Base-by-base conservation (phyloP, 257 asterid genomes). In the Penstemon davidsonii region DNA sequence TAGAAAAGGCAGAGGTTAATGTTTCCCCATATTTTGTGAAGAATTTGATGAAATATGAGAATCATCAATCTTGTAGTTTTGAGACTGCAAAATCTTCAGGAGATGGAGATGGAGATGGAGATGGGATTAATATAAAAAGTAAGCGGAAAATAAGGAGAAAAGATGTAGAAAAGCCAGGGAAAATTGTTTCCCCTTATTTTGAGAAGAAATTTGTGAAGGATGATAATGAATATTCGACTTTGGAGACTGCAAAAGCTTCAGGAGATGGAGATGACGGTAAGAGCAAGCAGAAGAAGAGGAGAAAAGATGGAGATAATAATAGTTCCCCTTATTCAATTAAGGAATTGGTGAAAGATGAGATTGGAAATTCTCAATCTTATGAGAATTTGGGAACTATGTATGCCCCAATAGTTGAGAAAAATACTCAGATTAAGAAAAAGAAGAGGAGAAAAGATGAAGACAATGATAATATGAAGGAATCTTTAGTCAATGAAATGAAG, bases 11-110 rank as follows among this genome's bases (percentile, higher is more conserved):
- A 43, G 64, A 55, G 9, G 43, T 61, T 58, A 41, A 4, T 8
- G 46, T 64, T 63, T 63, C 75, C 18, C 75, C 79, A 15, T 68
- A 62, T 62, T 68, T 62, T 68, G 44, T 7, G 42, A 47, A 37
- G 5, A 68, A 55, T 40, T 50, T 52, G 55, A 5, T 5, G 63
- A 44, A 52, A 39, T 43, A 8, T 55, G 74, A 60, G 60, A 58
- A 38, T 39, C 7, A 6, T 39, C 7, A 6, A 5, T 39, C 9
- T 56, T 55, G 11, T 72, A 25, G 33, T 6, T 37, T 52, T 40
- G 69, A 37, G 49, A 33, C 37, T 12, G 67, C 57, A 8, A 38
- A 50, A 46, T 53, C 25, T 41, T 38, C 46, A 5, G 60, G 60
- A 55, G 39, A 45, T 8, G 40, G n/a, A n/a, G n/a, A n/a, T n/a